Evolutionary conservation across 495 filamentous ascomycete genomes (phyloP).

Genomic region (Podospora didyma): DNA sequence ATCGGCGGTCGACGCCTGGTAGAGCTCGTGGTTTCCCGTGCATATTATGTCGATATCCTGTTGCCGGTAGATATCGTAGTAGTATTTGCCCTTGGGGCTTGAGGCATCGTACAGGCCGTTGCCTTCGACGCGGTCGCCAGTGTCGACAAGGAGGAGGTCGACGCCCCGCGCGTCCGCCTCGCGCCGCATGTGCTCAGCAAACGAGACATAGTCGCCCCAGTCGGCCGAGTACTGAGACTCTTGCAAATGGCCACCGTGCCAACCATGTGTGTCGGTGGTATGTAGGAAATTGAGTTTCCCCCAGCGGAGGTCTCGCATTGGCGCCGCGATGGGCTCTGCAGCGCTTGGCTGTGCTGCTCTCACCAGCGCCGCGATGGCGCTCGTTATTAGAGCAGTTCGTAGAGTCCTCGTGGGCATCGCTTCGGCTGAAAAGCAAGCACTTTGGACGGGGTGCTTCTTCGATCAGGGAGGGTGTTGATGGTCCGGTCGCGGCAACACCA

Average conservation of each 20-base stretch:
- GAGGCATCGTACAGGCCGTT: slow-evolving; percentile 96
- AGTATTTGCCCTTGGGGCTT: slow-evolving; percentile 79
- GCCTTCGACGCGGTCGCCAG: slow-evolving; percentile 89
- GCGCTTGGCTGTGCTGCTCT: slow-evolving; percentile 74
- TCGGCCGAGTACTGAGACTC: slow-evolving; percentile 94
- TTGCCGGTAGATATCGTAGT: slow-evolving; percentile 76
- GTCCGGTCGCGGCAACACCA: too few relatives aligned
- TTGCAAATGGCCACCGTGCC: slow-evolving; percentile 89
- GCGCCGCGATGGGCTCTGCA: slow-evolving; percentile 71
- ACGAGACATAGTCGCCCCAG: slow-evolving; percentile 97
- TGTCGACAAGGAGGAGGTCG: slow-evolving; percentile 88
- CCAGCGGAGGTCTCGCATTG: slow-evolving; percentile 80
- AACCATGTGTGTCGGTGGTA: slow-evolving; percentile 93
- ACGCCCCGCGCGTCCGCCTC: slow-evolving; percentile 71
- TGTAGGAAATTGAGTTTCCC: slow-evolving; percentile 92
- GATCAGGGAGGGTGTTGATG: too few relatives aligned
- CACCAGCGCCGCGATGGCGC: slow-evolving; percentile 31
- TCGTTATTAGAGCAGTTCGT: slow-evolving; percentile 19
- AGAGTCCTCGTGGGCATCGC: not conserved
- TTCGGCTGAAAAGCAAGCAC: too few relatives aligned
- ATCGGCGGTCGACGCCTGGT: slow-evolving; percentile 70
- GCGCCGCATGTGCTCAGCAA: slow-evolving; percentile 73
- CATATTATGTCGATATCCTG: slow-evolving; percentile 82
- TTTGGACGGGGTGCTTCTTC: too few relatives aligned
- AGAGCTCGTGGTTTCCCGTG: slow-evolving; percentile 93